Evolutionary conservation across 768 basidiomycete species (phyloP), one percentile per base, ranked within the genome.

Genomic region (Pulveroboletus sp.): DNA sequence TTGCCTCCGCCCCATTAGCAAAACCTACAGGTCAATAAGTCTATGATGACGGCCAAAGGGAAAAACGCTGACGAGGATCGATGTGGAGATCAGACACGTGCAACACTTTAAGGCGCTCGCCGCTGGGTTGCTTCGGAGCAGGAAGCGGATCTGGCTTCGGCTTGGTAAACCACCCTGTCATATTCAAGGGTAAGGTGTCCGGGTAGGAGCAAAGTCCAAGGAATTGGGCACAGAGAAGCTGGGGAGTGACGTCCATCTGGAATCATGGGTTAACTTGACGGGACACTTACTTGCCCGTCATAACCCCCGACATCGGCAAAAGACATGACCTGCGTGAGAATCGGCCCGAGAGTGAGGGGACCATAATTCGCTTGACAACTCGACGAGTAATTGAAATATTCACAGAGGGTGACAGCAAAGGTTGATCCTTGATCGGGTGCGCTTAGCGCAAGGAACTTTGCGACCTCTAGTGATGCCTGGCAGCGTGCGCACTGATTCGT

Each of bases 71-170:
- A 84, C 86, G 76, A 35, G 86, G 82, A 64, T 89, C 87, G 44
- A 90, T 67, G 63, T 89, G 88, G 49, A 86, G 73, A 59, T 89
- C 87, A 1, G 85, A 86, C n/a, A 90, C 49, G 61, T 89, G 88
- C 50, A 90, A 66, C 0, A 89, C 81, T 62, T 86, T 88, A 38
- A 88, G 69, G 33, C 80, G 73, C 58, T 85, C 66, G 11, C 86
- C 86, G 39, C 80, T 85, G 14, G 77, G 75, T 61, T 74, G 72
- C 63, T 75, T 84, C 0, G 74, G 73, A 8, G 71, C 53, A n/a
- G 84, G 84, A 11, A 83, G 74, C 5, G 82, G 81, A 27, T 76
- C 74, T 1, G 87, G 87, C 62, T 89, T 90, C 3, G 86, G 84
- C 64, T 86, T 89, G 27, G 77, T 71, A 66, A 89, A 90, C 83